phyloP scores from a whole-genome alignment of 1,284 basidiomycete genomes.

The Cerrena zonata region DNA sequence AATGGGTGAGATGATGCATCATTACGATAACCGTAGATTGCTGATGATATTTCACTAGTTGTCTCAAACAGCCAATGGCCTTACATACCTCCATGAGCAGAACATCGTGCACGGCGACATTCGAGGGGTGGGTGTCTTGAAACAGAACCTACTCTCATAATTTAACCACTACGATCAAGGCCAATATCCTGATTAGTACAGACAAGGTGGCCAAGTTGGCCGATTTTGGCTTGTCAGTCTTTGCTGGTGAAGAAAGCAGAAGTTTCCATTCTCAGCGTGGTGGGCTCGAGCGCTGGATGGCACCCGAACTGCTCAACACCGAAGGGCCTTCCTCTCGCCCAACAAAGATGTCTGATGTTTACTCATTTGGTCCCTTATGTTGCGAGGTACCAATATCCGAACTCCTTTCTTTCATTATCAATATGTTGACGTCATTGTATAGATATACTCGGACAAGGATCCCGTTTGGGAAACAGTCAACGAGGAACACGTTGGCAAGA shows the following conservation, averaged over 20 bases:
- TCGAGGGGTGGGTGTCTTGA: constrained; percentile 4
- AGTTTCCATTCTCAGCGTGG: not conserved
- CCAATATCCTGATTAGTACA: not conserved
- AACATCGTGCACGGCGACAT: constrained; percentile 11
- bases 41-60: no score
- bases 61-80: not conserved
- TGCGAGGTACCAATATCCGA: not conserved
- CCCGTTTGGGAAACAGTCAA: not conserved
- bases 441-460: not conserved
- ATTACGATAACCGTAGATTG: no score
- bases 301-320: constrained; percentile 1
- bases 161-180: not conserved
- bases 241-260: not conserved
- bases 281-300: not conserved
- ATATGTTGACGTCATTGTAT: not conserved
- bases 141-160: not conserved
- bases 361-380: constrained; percentile 2
- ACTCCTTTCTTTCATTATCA: not conserved
- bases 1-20: constrained; percentile 2
- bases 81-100: constrained; percentile 8
- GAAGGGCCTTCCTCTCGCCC: not conserved
- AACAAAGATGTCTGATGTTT: constrained; percentile 1
- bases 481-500: not conserved
- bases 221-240: constrained; percentile 3
- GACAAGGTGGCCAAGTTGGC: not conserved